Evolutionary conservation across 2,329 filamentous ascomycete genomes (phyloP).

Genomic region (Colletotrichum scovillei): DNA sequence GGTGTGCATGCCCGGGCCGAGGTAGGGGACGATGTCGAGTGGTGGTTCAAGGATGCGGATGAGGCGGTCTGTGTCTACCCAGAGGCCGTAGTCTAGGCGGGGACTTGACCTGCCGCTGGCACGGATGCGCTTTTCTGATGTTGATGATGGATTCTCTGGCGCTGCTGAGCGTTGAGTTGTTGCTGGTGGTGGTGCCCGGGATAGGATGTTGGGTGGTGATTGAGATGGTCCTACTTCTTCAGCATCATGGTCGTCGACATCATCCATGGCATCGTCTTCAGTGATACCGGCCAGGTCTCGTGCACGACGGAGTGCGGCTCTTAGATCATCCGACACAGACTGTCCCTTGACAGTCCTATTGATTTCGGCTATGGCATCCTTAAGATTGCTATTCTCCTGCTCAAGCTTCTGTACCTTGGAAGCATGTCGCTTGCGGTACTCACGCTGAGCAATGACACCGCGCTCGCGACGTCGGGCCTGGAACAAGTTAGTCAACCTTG

Average conservation of each 20-base stretch:
- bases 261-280: not conserved
- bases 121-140: not conserved
- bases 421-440: slow-evolving; percentile 39
- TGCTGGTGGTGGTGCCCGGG: not conserved
- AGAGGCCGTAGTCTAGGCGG: slow-evolving; percentile 35
- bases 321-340: not conserved
- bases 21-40: slow-evolving; percentile 18
- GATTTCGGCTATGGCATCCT: slow-evolving; percentile 26
- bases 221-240: not conserved
- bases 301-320: not conserved
- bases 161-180: rapidly evolving
- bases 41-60: slow-evolving; percentile 29
- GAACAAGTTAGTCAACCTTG: slow-evolving; percentile 1
- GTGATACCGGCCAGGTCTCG: slow-evolving; percentile 8
- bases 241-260: not conserved
- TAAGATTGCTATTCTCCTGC: slow-evolving; percentile 37
- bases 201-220: not conserved
- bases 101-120: slow-evolving; percentile 7
- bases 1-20: slow-evolving; percentile 16
- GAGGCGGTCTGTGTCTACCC: slow-evolving; percentile 23
- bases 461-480: slow-evolving; percentile 33
- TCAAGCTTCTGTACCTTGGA: slow-evolving; percentile 37
- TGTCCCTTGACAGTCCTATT: not conserved
- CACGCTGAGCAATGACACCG: slow-evolving; percentile 38
- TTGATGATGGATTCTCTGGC: not conserved